Evolutionary conservation across 805 yeast genomes (phyloP).

Genomic region (Candida boidinii): DNA sequence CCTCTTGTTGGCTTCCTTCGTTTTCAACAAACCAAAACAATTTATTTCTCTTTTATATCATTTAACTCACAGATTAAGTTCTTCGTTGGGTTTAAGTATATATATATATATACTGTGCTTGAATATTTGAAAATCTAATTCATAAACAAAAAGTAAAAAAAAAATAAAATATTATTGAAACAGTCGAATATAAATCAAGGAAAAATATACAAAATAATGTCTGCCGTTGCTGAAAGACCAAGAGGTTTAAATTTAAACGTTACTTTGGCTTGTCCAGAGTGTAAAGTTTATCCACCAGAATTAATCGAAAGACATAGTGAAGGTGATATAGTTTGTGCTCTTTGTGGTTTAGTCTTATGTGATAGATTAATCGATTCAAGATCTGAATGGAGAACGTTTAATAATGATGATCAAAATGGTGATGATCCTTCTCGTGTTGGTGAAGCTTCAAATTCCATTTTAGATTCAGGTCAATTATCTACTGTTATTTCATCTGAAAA

Average conservation of each 20-base stretch:
- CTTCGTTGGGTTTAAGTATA: too few species aligned
- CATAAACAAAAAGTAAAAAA: too few species aligned
- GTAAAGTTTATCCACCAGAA: constrained; percentile 93
- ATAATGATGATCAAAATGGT: constrained; percentile 95
- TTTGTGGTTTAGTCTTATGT: constrained; percentile 90
- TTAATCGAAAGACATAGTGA: constrained; percentile 91
- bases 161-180: too few species aligned
- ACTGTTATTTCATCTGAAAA: constrained; percentile 91
- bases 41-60: too few species aligned
- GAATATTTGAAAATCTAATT: too few species aligned
- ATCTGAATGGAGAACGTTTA: constrained; percentile 97
- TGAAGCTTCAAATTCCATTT: constrained; percentile 87
- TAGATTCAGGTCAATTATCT: constrained; percentile 86
- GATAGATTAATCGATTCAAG: constrained; percentile 90
- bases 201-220: constrained; percentile 11
- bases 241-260: constrained; percentile 80
- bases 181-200: too few species aligned
- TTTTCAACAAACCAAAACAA: too few species aligned
- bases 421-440: constrained; percentile 99
- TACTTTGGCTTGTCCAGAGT: constrained; percentile 89
- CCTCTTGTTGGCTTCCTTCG: too few species aligned
- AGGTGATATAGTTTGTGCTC: constrained; percentile 97
- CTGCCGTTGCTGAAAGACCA: constrained; percentile 12
- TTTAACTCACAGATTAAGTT: too few species aligned
- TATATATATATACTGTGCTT: too few species aligned